Percentiles rank a stretch among this genome's conserved stretches.
Evolutionary conservation across 352 stramenopile species (phyloP).

Genomic region (Globisporangium orthogonon): DNA sequence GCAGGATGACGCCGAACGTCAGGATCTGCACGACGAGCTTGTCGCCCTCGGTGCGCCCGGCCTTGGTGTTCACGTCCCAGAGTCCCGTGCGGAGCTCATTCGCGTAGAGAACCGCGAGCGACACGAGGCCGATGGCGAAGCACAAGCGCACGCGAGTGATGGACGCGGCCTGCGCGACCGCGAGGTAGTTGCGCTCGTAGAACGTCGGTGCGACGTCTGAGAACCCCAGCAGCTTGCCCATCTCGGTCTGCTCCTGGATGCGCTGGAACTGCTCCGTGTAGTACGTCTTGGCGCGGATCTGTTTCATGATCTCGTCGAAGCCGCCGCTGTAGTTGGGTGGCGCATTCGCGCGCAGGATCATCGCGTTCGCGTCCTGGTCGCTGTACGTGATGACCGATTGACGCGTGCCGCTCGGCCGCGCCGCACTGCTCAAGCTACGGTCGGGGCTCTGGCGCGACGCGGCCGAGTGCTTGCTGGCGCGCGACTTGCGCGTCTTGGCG

Average conservation of each 20-base stretch:
- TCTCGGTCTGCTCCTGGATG: slow-evolving; percentile 73
- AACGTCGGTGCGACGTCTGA: slow-evolving; percentile 41
- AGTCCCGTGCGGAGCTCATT: slow-evolving; percentile 41
- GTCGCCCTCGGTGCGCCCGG: slow-evolving; percentile 31
- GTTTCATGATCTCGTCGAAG: slow-evolving; percentile 72
- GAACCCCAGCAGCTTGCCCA: slow-evolving; percentile 58
- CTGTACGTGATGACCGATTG: slow-evolving; percentile 19
- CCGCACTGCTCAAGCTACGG: slow-evolving; percentile 13
- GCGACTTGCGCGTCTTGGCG: slow-evolving; percentile 14
- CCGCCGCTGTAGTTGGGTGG: slow-evolving; percentile 56
- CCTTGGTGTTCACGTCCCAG: slow-evolving; percentile 23
- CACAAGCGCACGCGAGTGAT: slow-evolving; percentile 51
- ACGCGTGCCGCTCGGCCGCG: slow-evolving; percentile 10
- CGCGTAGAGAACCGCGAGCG: slow-evolving; percentile 46
- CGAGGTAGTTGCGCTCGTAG: slow-evolving; percentile 65
- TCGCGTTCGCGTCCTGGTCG: slow-evolving; percentile 28
- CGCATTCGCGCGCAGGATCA: slow-evolving; percentile 59
- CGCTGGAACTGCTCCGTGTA: slow-evolving; percentile 75
- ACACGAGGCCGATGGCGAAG: slow-evolving; percentile 49
- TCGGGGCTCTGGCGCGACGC: slow-evolving; percentile 20
- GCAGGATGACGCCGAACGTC: slow-evolving; percentile 60
- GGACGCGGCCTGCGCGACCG: slow-evolving; percentile 39
- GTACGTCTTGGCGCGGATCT: slow-evolving; percentile 75
- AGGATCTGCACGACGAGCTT: slow-evolving; percentile 39
- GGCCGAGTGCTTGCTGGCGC: slow-evolving; percentile 18